Evolutionary conservation across 768 basidiomycete species (phyloP).

Genomic region (Suillus variegatus): DNA sequence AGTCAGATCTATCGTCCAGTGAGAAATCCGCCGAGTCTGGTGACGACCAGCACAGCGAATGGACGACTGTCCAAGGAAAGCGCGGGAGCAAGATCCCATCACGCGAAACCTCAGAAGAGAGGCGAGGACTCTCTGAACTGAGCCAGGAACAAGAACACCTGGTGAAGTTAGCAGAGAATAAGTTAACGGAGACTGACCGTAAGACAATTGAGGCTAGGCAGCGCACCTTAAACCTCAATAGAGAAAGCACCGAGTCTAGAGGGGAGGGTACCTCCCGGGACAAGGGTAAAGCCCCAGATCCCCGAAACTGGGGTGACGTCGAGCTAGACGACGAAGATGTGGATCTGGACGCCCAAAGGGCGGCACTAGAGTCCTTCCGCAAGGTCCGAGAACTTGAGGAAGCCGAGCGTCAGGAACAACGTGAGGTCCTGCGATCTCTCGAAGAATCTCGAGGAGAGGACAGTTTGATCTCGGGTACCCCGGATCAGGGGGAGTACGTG

Average conservation of each 20-base stretch:
- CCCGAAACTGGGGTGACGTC: background rate
- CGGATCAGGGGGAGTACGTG: no score
- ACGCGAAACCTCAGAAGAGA: background rate
- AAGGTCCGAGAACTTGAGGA: no score
- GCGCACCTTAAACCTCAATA: background rate
- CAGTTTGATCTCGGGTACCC: no score
- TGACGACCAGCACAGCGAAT: background rate
- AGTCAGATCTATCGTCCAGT: background rate
- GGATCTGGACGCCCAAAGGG: no score
- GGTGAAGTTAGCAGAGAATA: background rate
- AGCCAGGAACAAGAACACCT: background rate
- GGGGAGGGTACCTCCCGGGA: background rate
- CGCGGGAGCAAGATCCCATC: background rate
- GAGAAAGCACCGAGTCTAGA: background rate
- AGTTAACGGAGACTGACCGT: background rate
- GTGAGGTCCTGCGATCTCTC: no score
- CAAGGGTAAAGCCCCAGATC: constrained; percentile 3
- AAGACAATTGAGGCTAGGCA: background rate
- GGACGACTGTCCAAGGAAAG: background rate
- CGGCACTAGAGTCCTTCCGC: no score
- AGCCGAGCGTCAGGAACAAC: no score
- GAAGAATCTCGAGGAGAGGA: no score
- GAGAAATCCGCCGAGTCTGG: background rate
- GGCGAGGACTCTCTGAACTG: background rate
- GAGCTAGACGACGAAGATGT: no score